A percentile compares a stretch with the other conserved stretches of the same genome.
Conservation (phyloP, 2,329 filamentous ascomycete genomes). For the Aspergillus unguis region DNA sequence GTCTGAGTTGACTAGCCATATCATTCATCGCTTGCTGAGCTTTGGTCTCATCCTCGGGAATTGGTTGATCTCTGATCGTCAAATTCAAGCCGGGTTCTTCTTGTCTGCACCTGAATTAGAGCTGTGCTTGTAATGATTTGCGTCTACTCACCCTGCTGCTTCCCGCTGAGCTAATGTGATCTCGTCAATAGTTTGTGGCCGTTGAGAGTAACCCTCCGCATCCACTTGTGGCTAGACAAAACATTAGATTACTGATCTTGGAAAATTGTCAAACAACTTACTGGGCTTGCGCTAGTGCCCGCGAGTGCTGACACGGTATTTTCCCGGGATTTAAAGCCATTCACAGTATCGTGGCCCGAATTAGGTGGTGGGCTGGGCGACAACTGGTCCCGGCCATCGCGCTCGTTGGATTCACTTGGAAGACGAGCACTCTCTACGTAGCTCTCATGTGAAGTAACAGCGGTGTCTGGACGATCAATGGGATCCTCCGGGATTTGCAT, state of each 20-base stretch:
- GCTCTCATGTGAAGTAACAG: conserved; percentile 26
- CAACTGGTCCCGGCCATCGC: conserved; percentile 18
- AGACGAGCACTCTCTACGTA: conserved; percentile 21
- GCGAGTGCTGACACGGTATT: conserved; percentile 16
- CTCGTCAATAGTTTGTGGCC: conserved; percentile 43
- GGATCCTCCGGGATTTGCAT: conserved; percentile 37
- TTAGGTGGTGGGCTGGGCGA: conserved; percentile 22
- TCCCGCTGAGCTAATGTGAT: conserved; percentile 46
- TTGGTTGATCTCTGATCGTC: conserved; percentile 49
- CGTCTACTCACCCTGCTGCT: conserved; percentile 35
- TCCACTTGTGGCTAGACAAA: conserved; percentile 30
- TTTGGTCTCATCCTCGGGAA: conserved; percentile 49
- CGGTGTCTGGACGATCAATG: conserved; percentile 32
- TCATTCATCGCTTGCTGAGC: conserved; percentile 48
- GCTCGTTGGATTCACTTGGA: conserved; percentile 27
- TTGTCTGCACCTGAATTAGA: conserved; percentile 21
- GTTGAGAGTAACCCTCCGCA: conserved; percentile 41
- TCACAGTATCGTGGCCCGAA: conserved; percentile 21
- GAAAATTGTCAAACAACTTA: conserved; percentile 8
- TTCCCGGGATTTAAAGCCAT: conserved; percentile 26
- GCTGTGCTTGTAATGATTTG: conserved; percentile 29
- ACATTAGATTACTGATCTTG: conserved; percentile 10
- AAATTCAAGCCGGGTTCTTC: conserved; percentile 47
- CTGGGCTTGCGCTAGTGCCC: conserved; percentile 24
- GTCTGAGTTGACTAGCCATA: conserved; percentile 48